Conservation (phyloP, 2,329 filamentous ascomycete species). For the Fusarium pseudograminearum region DNA sequence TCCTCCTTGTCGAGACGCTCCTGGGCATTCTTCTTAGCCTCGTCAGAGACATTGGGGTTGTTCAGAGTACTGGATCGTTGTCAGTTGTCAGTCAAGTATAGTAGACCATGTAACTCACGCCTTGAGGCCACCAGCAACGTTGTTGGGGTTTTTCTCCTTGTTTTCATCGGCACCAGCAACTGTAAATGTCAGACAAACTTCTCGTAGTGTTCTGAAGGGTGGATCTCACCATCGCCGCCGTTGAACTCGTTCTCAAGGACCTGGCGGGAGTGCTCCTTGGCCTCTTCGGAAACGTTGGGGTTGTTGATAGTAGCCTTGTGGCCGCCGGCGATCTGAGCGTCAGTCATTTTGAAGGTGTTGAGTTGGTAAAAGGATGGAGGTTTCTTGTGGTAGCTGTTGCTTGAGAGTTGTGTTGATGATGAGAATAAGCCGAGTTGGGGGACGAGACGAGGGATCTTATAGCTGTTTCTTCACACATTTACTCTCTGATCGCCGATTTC, state of each 20-base stretch:
- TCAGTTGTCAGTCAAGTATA: background rate
- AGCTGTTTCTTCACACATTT: background rate
- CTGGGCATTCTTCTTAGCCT: conserved; percentile 67
- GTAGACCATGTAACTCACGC: conserved; percentile 54
- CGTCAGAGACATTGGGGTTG: conserved; percentile 68
- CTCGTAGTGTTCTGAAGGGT: too few relatives aligned
- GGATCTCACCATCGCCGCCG: conserved; percentile 55
- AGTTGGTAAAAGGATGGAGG: background rate
- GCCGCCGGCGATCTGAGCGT: conserved; percentile 65
- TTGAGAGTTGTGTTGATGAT: conserved; percentile 9
- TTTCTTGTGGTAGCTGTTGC: conserved; percentile 1
- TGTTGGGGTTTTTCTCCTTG: conserved; percentile 64
- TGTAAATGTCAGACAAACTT: conserved; percentile 18
- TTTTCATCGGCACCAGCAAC: conserved; percentile 52
- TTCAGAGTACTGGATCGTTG: conserved; percentile 57
- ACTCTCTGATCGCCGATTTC: conserved; percentile 8
- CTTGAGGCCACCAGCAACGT: conserved; percentile 65
- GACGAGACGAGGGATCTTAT: conserved; percentile 28
- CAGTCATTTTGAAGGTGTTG: conserved; percentile 57
- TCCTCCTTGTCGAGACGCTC: conserved; percentile 58
- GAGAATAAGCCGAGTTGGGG: background rate
- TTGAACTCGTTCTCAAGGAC: conserved; percentile 65
- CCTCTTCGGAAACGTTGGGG: conserved; percentile 66
- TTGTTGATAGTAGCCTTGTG: conserved; percentile 71
- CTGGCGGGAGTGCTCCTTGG: conserved; percentile 66